A percentile compares a stretch with the other conserved stretches of the same genome.
phyloP scores from a whole-genome alignment of 2,329 filamentous ascomycete genomes.

The Sclerotinia sclerotiorum region DNA sequence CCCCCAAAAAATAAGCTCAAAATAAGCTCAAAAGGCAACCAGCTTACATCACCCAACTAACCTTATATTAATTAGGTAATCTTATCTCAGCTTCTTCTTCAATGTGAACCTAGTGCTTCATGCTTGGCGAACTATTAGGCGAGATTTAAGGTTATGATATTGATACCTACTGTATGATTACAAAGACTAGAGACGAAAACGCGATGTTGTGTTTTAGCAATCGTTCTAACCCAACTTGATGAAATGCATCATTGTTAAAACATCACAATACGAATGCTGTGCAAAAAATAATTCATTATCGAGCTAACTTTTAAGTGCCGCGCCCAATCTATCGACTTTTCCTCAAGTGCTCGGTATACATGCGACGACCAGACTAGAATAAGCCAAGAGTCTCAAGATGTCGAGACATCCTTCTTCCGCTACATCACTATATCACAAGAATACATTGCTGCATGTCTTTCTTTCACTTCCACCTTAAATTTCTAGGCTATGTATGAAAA shows the following conservation, averaged over 20 bases:
- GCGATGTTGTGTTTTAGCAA: background rate
- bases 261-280: background rate
- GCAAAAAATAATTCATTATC: constrained; percentile 10
- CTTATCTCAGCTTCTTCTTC: too few species aligned
- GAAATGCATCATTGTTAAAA: background rate
- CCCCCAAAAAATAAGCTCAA: too few species aligned
- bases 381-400: constrained; percentile 2
- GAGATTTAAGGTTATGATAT: background rate
- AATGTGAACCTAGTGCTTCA: too few species aligned
- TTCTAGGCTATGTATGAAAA: background rate
- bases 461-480: constrained; percentile 1
- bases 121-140: too few species aligned
- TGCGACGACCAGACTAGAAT: constrained; percentile 5
- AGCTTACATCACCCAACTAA: too few species aligned
- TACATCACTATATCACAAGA: background rate
- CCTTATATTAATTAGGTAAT: too few species aligned
- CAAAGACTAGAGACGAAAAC: background rate
- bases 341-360: constrained; percentile 26
- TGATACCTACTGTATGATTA: background rate
- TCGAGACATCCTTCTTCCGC: constrained; percentile 11
- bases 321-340: constrained; percentile 36
- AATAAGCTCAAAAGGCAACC: too few species aligned
- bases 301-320: constrained; percentile 33
- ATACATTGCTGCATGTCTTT: constrained; percentile 1
- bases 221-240: background rate